Evolutionary conservation across 2,329 filamentous ascomycete species (phyloP).

Genomic region (Annulohypoxylon truncatum): DNA sequence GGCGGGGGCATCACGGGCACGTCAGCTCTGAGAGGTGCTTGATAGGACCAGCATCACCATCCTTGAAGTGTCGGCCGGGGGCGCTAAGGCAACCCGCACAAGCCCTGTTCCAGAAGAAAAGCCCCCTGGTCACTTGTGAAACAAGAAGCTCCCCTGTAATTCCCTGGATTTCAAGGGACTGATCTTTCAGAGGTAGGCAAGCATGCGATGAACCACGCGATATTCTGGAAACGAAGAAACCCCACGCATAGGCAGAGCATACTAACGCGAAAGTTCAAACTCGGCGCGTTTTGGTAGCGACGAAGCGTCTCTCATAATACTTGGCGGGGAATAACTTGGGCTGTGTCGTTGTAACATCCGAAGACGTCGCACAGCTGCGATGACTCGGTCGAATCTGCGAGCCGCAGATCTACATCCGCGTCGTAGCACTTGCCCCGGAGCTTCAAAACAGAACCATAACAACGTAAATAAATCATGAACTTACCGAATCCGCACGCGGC

Average conservation of each 20-base stretch:
- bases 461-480: conserved; percentile 47
- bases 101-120: conserved; percentile 53
- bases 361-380: conserved; percentile 18
- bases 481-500: conserved; percentile 56
- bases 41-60: conserved; percentile 38
- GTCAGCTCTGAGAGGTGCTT: conserved; percentile 40
- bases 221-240: conserved; percentile 57
- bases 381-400: conserved; percentile 29
- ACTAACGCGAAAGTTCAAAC: conserved; percentile 22
- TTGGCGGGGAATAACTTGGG: conserved; percentile 13
- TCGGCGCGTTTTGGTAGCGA: conserved; percentile 11
- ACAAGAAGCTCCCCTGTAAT: conserved; percentile 63
- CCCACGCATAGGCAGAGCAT: conserved; percentile 14
- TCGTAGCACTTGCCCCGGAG: conserved; percentile 29
- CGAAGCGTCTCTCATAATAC: background rate
- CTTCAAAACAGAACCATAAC: conserved; percentile 11
- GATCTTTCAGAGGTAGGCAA: conserved; percentile 52
- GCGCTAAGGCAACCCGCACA: conserved; percentile 46
- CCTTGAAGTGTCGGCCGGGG: conserved; percentile 35
- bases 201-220: conserved; percentile 58
- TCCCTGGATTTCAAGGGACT: conserved; percentile 55
- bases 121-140: conserved; percentile 61
- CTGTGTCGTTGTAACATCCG: conserved; percentile 19
- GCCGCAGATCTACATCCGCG: conserved; percentile 27
- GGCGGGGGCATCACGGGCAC: conserved; percentile 44